A percentile compares a stretch with the other conserved stretches of the same genome.
Evolutionary conservation across 768 basidiomycete genomes (phyloP).

Genomic region (Russula compacta): DNA sequence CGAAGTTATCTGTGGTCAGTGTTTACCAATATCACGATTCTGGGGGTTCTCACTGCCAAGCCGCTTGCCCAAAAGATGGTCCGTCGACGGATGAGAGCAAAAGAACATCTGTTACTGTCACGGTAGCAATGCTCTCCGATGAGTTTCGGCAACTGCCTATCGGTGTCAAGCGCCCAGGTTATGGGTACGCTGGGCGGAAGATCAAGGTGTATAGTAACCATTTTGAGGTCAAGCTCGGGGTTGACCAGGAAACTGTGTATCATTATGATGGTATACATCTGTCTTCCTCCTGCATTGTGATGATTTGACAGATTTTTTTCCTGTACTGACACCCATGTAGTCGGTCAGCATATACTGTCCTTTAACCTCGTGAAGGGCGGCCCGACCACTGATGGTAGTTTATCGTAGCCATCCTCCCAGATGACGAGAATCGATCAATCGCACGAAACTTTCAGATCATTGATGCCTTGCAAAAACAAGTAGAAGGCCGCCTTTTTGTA

Average conservation of each 20-base stretch:
- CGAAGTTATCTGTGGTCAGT: no score
- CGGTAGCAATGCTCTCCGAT: no score
- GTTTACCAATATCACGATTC: no score
- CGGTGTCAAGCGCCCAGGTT: conserved; percentile 60
- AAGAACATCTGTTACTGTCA: no score
- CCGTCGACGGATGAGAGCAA: no score
- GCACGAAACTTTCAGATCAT: conserved; percentile 64
- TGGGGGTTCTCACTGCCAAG: no score
- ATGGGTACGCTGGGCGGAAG: conserved; percentile 44
- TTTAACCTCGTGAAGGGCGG: background rate
- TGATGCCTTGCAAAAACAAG: conserved; percentile 45
- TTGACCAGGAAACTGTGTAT: conserved; percentile 53
- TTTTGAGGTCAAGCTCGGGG: conserved; percentile 39
- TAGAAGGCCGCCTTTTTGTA: conserved; percentile 54
- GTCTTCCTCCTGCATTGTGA: background rate
- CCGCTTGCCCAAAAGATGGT: no score
- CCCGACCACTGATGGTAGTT: conserved; percentile 24
- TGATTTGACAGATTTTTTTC: background rate
- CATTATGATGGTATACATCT: conserved; percentile 64
- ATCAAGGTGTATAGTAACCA: conserved; percentile 45
- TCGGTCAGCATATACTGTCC: conserved; percentile 32
- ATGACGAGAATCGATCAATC: conserved; percentile 57
- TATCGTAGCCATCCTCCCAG: conserved; percentile 39
- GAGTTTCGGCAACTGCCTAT: conserved; percentile 22
- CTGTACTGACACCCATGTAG: conserved; percentile 22